Conservation (phyloP, 495 filamentous ascomycete species). For the Articulospora tetracladia region DNA sequence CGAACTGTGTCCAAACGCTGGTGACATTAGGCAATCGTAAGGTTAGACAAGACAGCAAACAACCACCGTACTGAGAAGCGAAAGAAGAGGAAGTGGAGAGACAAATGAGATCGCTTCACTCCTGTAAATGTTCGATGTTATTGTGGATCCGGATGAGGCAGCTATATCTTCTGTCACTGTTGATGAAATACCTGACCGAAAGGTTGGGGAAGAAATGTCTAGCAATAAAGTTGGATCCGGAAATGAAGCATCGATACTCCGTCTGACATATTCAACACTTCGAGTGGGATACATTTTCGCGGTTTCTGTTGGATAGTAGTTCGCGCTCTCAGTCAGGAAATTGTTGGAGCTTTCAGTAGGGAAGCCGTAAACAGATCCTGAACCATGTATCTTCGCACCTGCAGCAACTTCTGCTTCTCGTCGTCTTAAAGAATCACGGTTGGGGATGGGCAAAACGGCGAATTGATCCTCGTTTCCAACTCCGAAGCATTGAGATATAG, state of each 20-base stretch:
- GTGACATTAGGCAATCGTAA: too few relatives aligned
- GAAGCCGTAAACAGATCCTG: constrained; percentile 12
- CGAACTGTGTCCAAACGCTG: too few relatives aligned
- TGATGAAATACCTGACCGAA: not conserved
- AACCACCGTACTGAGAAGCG: too few relatives aligned
- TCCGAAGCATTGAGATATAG: constrained; percentile 29
- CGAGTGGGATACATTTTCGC: constrained; percentile 2
- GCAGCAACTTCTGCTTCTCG: constrained; percentile 33
- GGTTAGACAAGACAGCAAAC: too few relatives aligned
- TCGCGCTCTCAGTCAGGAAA: constrained; percentile 12
- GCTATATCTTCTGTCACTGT: too few relatives aligned
- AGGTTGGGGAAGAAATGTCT: not conserved
- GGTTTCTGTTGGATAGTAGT: not conserved
- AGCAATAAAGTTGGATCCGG: not conserved
- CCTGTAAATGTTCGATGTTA: too few relatives aligned
- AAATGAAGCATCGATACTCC: not conserved
- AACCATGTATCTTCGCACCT: constrained; percentile 22
- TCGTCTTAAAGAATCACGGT: constrained; percentile 28
- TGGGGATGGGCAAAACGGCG: constrained; percentile 24
- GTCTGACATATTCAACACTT: constrained; percentile 4
- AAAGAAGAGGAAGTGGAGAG: too few relatives aligned
- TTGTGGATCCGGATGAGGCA: too few relatives aligned
- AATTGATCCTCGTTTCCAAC: constrained; percentile 30
- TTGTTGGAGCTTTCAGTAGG: constrained; percentile 14
- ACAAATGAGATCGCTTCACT: too few relatives aligned